Conservation (phyloP, 2,329 filamentous ascomycete species). For the Metarhizium robertsii region DNA sequence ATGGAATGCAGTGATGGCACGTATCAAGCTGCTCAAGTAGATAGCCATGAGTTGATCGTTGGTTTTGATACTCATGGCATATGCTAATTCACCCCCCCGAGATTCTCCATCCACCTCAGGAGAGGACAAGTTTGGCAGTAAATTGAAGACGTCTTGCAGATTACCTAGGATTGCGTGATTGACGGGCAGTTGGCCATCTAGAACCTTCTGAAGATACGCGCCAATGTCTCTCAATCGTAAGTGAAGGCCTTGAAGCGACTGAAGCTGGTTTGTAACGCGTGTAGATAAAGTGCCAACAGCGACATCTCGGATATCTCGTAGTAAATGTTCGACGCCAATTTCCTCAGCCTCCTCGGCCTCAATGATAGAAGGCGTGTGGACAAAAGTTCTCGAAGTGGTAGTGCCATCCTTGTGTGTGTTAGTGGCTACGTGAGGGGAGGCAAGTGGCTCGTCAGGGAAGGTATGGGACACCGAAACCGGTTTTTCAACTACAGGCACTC, state of each 20-base stretch:
- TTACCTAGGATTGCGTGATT: conserved; percentile 97
- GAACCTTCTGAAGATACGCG: conserved; percentile 89
- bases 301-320: conserved; percentile 96
- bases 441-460: too few species aligned
- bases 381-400: conserved; percentile 92
- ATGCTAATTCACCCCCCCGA: conserved; percentile 76
- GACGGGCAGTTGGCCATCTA: conserved; percentile 84
- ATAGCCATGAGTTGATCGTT: conserved; percentile 99
- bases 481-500: background rate
- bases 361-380: conserved; percentile 96
- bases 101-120: conserved; percentile 58
- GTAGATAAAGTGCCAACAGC: conserved; percentile 95
- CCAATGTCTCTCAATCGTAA: conserved; percentile 91
- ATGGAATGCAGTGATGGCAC: conserved; percentile 97
- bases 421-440: background rate
- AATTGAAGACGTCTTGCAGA: conserved; percentile 98
- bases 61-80: conserved; percentile 97
- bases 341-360: conserved; percentile 98
- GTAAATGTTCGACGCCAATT: conserved; percentile 94
- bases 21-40: conserved; percentile 91
- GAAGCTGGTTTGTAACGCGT: conserved; percentile 92
- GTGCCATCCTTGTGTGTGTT: conserved; percentile 68
- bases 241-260: conserved; percentile 93
- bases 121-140: conserved; percentile 89
- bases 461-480: background rate